Evolutionary conservation across 441 rosid genomes (phyloP).

Genomic region (Jatropha podagrica): DNA sequence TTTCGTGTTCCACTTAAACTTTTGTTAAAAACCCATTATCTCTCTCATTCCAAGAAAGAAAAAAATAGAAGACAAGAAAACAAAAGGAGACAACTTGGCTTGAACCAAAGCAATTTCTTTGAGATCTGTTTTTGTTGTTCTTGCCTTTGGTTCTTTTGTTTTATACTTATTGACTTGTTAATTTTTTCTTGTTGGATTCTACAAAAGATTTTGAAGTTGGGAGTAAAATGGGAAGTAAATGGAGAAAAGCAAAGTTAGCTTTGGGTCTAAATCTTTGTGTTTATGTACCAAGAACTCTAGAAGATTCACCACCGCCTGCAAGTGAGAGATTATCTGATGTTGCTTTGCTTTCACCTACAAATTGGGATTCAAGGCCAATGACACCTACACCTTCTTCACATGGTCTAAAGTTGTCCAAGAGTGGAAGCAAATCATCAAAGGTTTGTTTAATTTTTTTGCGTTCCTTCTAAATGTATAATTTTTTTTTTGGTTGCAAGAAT

Average conservation of each 20-base stretch:
- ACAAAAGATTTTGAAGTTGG: conserved; percentile 1
- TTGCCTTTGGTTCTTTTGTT: conserved; percentile 1
- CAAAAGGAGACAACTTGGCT: conserved; percentile 28
- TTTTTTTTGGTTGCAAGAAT: conserved; percentile 6
- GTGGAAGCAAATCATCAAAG: conserved; percentile 85
- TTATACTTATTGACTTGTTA: background rate
- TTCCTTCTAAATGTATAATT: conserved; percentile 7
- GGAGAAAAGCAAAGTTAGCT: conserved; percentile 93
- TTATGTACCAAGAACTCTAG: conserved; percentile 77
- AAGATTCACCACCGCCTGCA: conserved; percentile 55
- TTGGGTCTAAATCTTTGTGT: conserved; percentile 80
- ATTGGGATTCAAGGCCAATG: conserved; percentile 59
- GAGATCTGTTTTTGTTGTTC: conserved; percentile 30
- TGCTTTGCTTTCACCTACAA: conserved; percentile 77
- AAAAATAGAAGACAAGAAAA: conserved; percentile 7
- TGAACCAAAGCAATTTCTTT: conserved; percentile 24
- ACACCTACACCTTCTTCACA: conserved; percentile 82
- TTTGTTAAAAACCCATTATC: conserved; percentile 41
- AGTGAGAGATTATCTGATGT: conserved; percentile 72
- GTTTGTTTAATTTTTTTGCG: conserved; percentile 41
- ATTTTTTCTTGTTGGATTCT: background rate
- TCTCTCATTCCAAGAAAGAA: conserved; percentile 37
- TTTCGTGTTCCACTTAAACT: conserved; percentile 45
- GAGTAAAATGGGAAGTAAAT: conserved; percentile 69
- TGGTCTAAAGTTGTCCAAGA: conserved; percentile 64